A percentile compares a stretch with the other conserved stretches of the same genome.
Evolutionary conservation across 257 asterid genomes (phyloP).

Genomic region (Nyctanthes arbortristis): DNA sequence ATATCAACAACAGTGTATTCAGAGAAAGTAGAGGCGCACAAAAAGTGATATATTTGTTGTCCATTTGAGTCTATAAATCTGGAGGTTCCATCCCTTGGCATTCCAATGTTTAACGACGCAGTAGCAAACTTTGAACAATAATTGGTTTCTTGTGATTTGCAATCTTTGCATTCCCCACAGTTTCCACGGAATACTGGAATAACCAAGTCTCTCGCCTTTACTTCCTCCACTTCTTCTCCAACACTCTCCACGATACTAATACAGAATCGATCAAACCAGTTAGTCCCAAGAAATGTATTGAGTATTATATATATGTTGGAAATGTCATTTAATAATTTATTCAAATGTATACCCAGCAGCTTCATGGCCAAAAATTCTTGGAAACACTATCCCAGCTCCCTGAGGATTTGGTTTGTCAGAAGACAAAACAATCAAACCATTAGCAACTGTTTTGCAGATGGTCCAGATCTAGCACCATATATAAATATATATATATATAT

Average conservation of each 20-base stretch:
- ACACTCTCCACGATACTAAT: slow-evolving; percentile 48
- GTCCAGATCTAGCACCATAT: neutral
- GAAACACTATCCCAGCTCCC: too few species aligned
- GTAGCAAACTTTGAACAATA: slow-evolving; percentile 35
- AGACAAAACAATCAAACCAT: neutral
- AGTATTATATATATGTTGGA: too few species aligned
- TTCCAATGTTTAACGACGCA: slow-evolving; percentile 21
- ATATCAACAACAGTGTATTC: slow-evolving; percentile 48
- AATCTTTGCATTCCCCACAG: slow-evolving; percentile 47
- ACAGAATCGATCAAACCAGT: too few species aligned
- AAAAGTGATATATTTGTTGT: slow-evolving; percentile 29
- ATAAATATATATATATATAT: too few species aligned
- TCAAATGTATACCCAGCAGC: too few species aligned
- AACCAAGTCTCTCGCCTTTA: slow-evolving; percentile 37
- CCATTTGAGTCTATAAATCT: slow-evolving; percentile 38
- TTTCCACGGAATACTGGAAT: slow-evolving; percentile 36
- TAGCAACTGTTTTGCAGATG: neutral
- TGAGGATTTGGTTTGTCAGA: too few species aligned
- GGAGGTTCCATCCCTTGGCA: slow-evolving; percentile 45
- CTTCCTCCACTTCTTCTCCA: slow-evolving; percentile 47
- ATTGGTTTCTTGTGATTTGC: slow-evolving; percentile 32
- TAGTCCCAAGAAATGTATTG: too few species aligned
- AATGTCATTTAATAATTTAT: too few species aligned
- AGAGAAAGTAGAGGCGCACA: slow-evolving; percentile 33
- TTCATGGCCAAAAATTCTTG: too few species aligned